Base-by-base conservation (phyloP, 805 yeast genomes). In the Kregervanrija fluxuum region DNA sequence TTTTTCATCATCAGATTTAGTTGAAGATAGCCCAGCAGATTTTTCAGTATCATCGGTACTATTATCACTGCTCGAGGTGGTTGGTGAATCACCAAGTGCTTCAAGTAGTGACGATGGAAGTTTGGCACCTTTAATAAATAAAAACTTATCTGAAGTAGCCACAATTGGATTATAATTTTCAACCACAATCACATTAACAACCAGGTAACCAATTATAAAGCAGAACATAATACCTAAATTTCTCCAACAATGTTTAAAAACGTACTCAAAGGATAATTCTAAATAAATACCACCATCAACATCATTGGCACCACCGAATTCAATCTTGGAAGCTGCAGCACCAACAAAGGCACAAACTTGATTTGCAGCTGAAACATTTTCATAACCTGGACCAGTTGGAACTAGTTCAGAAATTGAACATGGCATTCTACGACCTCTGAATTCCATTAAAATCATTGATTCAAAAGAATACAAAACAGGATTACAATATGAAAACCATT, bases 211-310 rank as follows among this genome's bases (percentile, higher is more conserved):
- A 12, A 71, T 34, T 35, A 67, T 59, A 53, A 68, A 73, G 5
- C 59, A 74, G 52, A 73, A 47, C 45, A 68, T 44, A 46, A 75
- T 71, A 46, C 80, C 95, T 46, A 82, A 71, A 60, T 87, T 84
- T 68, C 95, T 79, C 95, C 95, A 87, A 41, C 75, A 71, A 61
- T 87, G 86, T 15, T 62, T 50, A 54, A 71, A 77, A 15, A 57
- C 57, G 67, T 81, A 87, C 36, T 62, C 57, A 61, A 62, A 86
- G 8, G 79, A 59, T 3, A 54, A 54, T 5, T 49, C 48, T 11
- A 79, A 44, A 53, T 77, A 80, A 14, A 59, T 57, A 45, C 73
- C 76, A 57, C 86, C 87, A 48, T 59, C 58, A 33, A 80, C 84
- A 45, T 60, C 59, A 13, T 56, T 47, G 8, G 69, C 41, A 14